These are phyloP conservation scores for Candida namnaoensis DNA, from an alignment of 805 yeast genomes.

Conservation along the genomic window DNA sequence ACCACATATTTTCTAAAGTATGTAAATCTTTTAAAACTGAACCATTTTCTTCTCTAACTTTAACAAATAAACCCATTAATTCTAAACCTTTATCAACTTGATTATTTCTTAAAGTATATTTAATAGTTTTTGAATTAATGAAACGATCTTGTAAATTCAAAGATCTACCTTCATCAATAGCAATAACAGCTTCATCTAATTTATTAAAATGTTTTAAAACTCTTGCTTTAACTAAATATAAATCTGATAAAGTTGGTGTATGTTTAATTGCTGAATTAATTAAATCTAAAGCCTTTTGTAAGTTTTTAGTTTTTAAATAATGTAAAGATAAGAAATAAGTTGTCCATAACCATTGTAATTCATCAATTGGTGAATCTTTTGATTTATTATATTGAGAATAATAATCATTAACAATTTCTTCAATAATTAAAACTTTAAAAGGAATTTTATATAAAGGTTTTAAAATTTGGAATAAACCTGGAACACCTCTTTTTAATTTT, in stretches of 20 bases:
- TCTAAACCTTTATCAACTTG: constrained; percentile 66
- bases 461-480: constrained; percentile 80
- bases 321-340: constrained; percentile 75
- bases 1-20: constrained; percentile 89
- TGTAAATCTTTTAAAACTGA: constrained; percentile 63
- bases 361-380: background rate
- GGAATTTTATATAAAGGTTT: constrained; percentile 62
- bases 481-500: constrained; percentile 75
- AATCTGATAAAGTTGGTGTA: constrained; percentile 81
- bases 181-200: constrained; percentile 48
- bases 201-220: constrained; percentile 68
- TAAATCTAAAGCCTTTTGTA: constrained; percentile 41
- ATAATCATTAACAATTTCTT: constrained; percentile 39
- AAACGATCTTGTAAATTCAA: constrained; percentile 87
- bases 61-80: constrained; percentile 72
- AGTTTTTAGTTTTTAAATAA: constrained; percentile 46
- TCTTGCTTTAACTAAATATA: constrained; percentile 73
- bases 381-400: background rate
- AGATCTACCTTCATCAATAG: constrained; percentile 62
- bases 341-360: constrained; percentile 45
- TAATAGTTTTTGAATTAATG: constrained; percentile 80
- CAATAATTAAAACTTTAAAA: constrained; percentile 30
- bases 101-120: constrained; percentile 74
- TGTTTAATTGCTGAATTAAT: constrained; percentile 59
- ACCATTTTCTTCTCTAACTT: constrained; percentile 75